Base-by-base conservation (phyloP, 176 grass and related monocot species). In the Leersia perrieri region DNA sequence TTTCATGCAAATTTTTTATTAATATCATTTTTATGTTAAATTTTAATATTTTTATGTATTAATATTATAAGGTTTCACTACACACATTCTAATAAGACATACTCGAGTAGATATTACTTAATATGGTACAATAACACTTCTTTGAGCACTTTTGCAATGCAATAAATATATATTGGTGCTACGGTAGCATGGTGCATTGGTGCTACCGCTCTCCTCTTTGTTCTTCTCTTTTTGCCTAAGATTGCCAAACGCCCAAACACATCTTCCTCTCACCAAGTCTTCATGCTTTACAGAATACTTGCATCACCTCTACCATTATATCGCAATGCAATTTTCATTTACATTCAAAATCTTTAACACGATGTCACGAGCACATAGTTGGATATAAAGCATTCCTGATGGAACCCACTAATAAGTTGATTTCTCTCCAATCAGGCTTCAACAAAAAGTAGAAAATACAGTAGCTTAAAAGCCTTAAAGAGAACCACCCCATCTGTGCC, bases 381-480 rank as follows among this genome's bases (percentile, higher is more conserved):
- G 3, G 20, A 78, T 26, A 84, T 68, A 83, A 73, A 79, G 30
- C 32, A 76, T 32, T 69, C 45, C 61, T 75, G 33, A 41, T 30
- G 33, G 25, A 70, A 78, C 33, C 31, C 40, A 65, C 75, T 64
- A 22, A 79, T 14, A 85, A 34, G 72, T 65, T 55, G 32, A 71
- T 85, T 85, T 53, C 55, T 49, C 51, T 62, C 75, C 55, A 72
- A 87, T 71, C 53, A 82, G 23, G 72, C 41, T 83, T 77, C 55
- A 74, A 88, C 23, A 30, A 28, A 65, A 33, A 44, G n/a, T 28
- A 20, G 22, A 60, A 26, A 42, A 33, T 62, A 45, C 75, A 66
- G 64, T 63, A 65, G 33, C 22, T 72, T 49, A 67, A 44, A 12
- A 39, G 77, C 66, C 35, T 58, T 3, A 64, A 83, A 62, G 31